A percentile compares a stretch with the other conserved stretches of the same genome.
These are phyloP conservation scores for Chernovozyma aurita DNA, from an alignment of 1,139 yeast species.

Conservation along the genomic window DNA sequence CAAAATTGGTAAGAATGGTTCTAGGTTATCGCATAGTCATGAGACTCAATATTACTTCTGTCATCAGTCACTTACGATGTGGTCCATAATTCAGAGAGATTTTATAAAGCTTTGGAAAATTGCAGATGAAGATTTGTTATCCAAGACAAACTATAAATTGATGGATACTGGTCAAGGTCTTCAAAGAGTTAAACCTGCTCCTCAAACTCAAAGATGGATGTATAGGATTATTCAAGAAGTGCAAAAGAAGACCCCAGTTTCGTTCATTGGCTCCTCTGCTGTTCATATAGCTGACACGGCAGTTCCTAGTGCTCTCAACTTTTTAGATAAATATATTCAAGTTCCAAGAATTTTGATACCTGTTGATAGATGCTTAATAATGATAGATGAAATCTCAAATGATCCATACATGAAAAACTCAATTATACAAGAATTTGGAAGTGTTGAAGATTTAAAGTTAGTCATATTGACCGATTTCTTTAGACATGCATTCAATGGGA, in stretches of 20 bases:
- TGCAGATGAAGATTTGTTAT: constrained; percentile 64
- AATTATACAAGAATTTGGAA: constrained; percentile 52
- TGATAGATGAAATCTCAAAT: constrained; percentile 44
- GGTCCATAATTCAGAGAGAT: constrained; percentile 72
- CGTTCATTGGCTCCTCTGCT: constrained; percentile 74
- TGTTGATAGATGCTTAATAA: constrained; percentile 50
- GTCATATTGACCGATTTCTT: constrained; percentile 62
- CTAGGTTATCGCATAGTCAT: constrained; percentile 67
- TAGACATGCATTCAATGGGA: constrained; percentile 71
- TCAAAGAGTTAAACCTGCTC: constrained; percentile 67
- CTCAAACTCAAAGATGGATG: constrained; percentile 63
- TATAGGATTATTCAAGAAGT: constrained; percentile 58
- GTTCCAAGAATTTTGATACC: constrained; percentile 72
- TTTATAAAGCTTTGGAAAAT: constrained; percentile 69
- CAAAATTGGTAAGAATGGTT: constrained; percentile 57
- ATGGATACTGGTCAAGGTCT: constrained; percentile 78
- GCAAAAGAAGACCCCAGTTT: constrained; percentile 48
- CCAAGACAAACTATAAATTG: constrained; percentile 45
- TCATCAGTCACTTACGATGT: constrained; percentile 61
- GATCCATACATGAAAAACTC: constrained; percentile 48
- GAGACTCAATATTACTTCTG: constrained; percentile 66
- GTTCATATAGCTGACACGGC: constrained; percentile 76
- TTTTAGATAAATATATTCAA: constrained; percentile 70
- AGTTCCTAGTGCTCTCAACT: constrained; percentile 73
- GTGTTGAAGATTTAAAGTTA: constrained; percentile 45